Base-by-base conservation (phyloP, 2,329 filamentous ascomycete genomes). In the Pyrenophora teres region DNA sequence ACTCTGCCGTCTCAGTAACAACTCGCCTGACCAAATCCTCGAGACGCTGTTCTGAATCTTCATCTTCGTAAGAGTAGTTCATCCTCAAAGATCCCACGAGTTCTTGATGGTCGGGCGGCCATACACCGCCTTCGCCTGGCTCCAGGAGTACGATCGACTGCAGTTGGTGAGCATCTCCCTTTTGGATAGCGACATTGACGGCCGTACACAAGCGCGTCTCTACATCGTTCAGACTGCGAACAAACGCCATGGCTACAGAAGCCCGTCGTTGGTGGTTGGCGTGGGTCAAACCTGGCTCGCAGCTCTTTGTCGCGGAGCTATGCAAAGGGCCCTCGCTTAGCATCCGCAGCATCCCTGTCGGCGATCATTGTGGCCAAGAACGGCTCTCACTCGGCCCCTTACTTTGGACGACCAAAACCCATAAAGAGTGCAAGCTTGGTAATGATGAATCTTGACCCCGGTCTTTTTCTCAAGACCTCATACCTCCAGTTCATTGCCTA, bases 1-100 rank as follows among this genome's bases (percentile, higher is more conserved):
- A 82, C 39, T 70, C 69, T 12, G 54, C 60, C 15, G 65, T 67
- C 48, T 72, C 65, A 6, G 86, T 83, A 53, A 72, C 68, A 0
- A 60, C 54, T 7, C 50, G 47, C 4, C 56, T 60, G 10, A 71
- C 54, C 5, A 69, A 40, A 18, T 60, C 52, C 30, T 70, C 63
- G 9, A 72, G 65, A 21, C 58, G 52, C 6, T 59, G 55, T 40
- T 64, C 61, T 1, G 65, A 56, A 3, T 46, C 55, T 21, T 46
- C 35, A 27, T 64, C 59, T n/a, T 41, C 48, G 6, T 50, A 53
- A 31, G 67, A 62, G 19, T 67, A 71, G 21, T 62, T 64, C 19
- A 31, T 59, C 39, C 57, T 61, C 16, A 72, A 52, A 2, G 60
- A 60, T 15, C 53, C 49, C 27, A 72, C 67, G 25, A 72, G 65